Conservation (phyloP, 2,329 filamentous ascomycete genomes). For the Aspergillus hiratsukae region DNA sequence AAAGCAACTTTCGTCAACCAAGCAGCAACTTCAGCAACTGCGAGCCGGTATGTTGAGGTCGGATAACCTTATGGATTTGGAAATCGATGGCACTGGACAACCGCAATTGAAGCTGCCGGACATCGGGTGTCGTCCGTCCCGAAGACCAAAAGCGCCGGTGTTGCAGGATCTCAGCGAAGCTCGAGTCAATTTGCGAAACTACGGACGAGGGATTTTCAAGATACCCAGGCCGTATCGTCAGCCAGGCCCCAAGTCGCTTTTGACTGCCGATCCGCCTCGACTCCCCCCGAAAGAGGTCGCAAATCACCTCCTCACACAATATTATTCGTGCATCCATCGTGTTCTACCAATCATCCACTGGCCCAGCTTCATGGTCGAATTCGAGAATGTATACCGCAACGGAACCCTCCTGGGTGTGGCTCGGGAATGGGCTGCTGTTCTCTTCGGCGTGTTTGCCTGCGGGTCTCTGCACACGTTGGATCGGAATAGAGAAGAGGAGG, state of each 20-base stretch:
- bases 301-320: conserved; percentile 70
- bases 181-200: conserved; percentile 65
- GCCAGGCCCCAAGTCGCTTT: conserved; percentile 44
- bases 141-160: conserved; percentile 56
- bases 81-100: conserved; percentile 38
- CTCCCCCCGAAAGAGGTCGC: conserved; percentile 67
- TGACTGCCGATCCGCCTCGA: conserved; percentile 55
- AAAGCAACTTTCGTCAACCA: conserved; percentile 77
- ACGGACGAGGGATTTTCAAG: conserved; percentile 75
- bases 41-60: conserved; percentile 58
- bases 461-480: conserved; percentile 69
- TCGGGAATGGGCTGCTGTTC: conserved; percentile 69
- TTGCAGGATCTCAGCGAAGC: conserved; percentile 68
- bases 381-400: conserved; percentile 70
- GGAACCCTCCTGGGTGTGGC: conserved; percentile 58
- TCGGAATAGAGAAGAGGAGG: conserved; percentile 53
- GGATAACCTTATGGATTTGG: conserved; percentile 43
- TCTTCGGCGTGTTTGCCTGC: conserved; percentile 79
- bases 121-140: conserved; percentile 62
- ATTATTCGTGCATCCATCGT: conserved; percentile 70
- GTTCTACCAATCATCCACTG: conserved; percentile 85
- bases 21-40: conserved; percentile 72
- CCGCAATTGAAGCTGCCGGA: conserved; percentile 57
- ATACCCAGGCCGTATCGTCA: conserved; percentile 65
- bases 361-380: conserved; percentile 72